phyloP scores from a whole-genome alignment of 768 basidiomycete species.

The Coprinopsis sp. region DNA sequence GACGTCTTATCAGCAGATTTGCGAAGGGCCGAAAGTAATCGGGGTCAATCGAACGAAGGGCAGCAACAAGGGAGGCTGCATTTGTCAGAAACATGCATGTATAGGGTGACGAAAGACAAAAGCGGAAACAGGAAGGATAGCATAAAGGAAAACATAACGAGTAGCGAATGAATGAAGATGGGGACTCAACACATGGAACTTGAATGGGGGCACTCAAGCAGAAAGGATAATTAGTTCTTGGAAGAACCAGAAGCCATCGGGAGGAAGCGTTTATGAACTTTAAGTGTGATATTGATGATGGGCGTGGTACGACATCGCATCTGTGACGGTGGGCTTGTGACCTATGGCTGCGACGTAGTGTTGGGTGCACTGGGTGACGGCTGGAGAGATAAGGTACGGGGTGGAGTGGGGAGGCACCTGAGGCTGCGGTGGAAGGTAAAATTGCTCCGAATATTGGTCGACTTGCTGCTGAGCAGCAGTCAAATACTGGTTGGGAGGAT shows the following conservation, averaged over 20 bases:
- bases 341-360: neutral
- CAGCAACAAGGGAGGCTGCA: neutral
- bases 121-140: neutral
- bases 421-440: too few species aligned
- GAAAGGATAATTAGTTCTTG: neutral
- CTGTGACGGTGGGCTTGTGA: neutral
- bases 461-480: slow-evolving; percentile 1
- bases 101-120: too few species aligned
- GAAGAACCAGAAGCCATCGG: too few species aligned
- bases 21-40: neutral
- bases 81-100: too few species aligned
- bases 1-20: neutral
- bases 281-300: neutral
- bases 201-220: too few species aligned
- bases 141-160: neutral
- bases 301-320: too few species aligned
- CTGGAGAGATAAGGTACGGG: neutral
- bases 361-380: neutral
- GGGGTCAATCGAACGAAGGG: neutral
- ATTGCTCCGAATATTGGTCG: too few species aligned
- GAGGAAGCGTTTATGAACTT: too few species aligned
- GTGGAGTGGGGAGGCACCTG: too few species aligned
- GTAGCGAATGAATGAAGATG: too few species aligned
- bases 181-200: too few species aligned
- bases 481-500: neutral